Conservation (phyloP, 2,329 filamentous ascomycete genomes). For the Amauroascus niger region DNA sequence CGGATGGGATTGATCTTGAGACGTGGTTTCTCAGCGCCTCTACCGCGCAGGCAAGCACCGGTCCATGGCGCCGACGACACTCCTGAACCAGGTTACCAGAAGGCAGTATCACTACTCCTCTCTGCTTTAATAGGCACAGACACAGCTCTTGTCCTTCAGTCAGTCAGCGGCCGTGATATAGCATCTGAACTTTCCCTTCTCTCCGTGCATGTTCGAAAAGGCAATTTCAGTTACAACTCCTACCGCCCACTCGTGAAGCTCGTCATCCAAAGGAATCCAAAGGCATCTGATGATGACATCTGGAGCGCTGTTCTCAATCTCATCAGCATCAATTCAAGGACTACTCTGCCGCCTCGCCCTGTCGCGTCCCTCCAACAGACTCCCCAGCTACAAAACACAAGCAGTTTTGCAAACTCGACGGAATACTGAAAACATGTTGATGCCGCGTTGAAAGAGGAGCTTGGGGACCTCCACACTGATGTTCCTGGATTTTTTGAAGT, state of each 20-base stretch:
- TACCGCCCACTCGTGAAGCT: neutral
- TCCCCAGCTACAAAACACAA: slow-evolving; percentile 21
- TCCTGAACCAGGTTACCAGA: too few species aligned
- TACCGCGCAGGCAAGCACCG: too few species aligned
- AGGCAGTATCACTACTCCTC: neutral
- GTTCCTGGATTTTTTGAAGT: slow-evolving; percentile 21
- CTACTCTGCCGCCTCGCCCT: slow-evolving; percentile 19
- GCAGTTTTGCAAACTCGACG: slow-evolving; percentile 25
- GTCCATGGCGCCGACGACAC: too few species aligned
- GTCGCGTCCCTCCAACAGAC: slow-evolving; percentile 22
- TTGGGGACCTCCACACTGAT: slow-evolving; percentile 22
- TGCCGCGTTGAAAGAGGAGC: slow-evolving; percentile 22
- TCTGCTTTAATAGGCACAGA: neutral
- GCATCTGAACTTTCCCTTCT: neutral
- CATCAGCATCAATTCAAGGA: neutral
- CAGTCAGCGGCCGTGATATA: neutral
- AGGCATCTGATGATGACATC: neutral
- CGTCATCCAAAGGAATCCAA: too few species aligned
- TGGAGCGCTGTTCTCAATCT: neutral
- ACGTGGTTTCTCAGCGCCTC: too few species aligned
- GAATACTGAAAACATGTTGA: slow-evolving; percentile 24
- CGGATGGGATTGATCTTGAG: too few species aligned
- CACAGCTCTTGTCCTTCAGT: neutral
- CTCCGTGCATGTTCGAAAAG: neutral
- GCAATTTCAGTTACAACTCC: neutral